Percentiles rank a stretch among this genome's conserved stretches.
Conservation (phyloP, 116 monocot genomes). For the Cymodocea nodosa region DNA sequence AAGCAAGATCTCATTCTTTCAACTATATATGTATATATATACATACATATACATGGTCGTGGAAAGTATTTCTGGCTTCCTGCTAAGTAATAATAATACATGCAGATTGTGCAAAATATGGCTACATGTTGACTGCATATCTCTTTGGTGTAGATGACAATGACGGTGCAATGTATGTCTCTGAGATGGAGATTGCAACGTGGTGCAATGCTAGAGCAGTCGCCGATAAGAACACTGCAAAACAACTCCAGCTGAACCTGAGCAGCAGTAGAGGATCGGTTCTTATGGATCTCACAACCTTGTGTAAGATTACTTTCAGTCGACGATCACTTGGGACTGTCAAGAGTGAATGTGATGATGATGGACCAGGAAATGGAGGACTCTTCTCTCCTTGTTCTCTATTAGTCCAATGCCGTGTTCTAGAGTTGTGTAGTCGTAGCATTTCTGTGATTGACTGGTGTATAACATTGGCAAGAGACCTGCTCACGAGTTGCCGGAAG, state of each 20-base stretch:
- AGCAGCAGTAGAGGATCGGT: constrained; percentile 22
- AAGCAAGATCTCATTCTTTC: too few species aligned
- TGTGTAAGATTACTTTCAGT: constrained; percentile 29
- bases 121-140: neutral
- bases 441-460: constrained; percentile 4
- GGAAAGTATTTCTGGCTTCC: neutral
- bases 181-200: constrained; percentile 11
- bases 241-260: constrained; percentile 22
- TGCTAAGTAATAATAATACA: neutral
- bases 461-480: constrained; percentile 30
- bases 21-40: too few species aligned
- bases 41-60: too few species aligned
- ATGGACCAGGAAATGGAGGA: neutral
- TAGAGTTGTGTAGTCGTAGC: neutral
- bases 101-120: neutral
- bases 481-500: constrained; percentile 18
- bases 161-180: constrained; percentile 4
- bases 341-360: neutral
- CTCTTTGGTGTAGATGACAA: neutral
- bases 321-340: constrained; percentile 20
- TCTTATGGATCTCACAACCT: constrained; percentile 15
- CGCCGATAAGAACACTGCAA: constrained; percentile 12
- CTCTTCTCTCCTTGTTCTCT: neutral
- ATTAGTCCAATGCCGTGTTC: neutral
- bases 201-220: constrained; percentile 17